Evolutionary conservation across 441 rosid species (phyloP), one percentile per base, ranked within the genome.

Genomic region (Euphorbia schlechtendalii): DNA sequence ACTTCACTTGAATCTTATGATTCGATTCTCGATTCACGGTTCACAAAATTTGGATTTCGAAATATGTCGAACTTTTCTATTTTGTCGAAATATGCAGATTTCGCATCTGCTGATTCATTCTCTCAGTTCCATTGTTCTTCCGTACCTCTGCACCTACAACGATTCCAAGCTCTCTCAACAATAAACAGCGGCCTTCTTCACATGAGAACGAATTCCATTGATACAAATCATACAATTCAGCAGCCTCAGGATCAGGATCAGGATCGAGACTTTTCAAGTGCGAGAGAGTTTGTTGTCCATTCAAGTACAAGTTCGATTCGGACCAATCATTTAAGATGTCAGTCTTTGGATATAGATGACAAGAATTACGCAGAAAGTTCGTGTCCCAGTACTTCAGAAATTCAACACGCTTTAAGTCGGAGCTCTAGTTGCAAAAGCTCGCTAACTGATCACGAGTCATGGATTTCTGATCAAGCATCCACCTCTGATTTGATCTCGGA

Each of bases 391-490:
- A 66, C 63, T 73, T 65, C 78, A 67, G 75, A 69, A 72, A 49
- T 46, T 71, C 34, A 74, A 79, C 69, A 68, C 64, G 61, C 79
- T 59, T 56, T 76, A 70, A 85, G 78, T 28, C 68, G 5, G 70
- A 71, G 69, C 78, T 83, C 80, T 54, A 80, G 83, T 73, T 70
- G 68, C 80, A 81, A 68, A 63, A 79, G 86, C 36, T 67, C 76
- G 27, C 74, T 63, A 59, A 72, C 83, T 10, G 85, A 86, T 45
- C 61, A 72, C 66, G 80, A 63, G 59, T 76, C 85, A 59, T 84
- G 73, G 76, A 62, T 72, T 55, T 83, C 84, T 41, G 82, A 86
- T 80, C 81, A 77, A 71, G 81, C 74, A 67, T 84, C 88, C 43
- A 74, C 68, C 54, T 82, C 87, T 72, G 91, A 86, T 63, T 82